Evolutionary conservation across 164 flowering plant genomes (phyloP).

Genomic region (Vitis cinerea): DNA sequence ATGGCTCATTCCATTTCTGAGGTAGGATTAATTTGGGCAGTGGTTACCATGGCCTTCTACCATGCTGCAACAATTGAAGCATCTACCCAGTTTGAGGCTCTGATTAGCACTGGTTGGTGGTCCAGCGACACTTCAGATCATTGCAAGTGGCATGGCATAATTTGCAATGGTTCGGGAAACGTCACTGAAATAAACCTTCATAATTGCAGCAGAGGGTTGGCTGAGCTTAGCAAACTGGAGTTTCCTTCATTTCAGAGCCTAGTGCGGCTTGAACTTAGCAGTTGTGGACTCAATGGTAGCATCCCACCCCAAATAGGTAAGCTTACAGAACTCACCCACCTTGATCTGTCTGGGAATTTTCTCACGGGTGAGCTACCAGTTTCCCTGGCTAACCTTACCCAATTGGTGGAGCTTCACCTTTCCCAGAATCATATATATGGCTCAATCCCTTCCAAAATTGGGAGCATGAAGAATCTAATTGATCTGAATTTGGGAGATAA

Average conservation of each 20-base stretch:
- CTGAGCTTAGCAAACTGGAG: background rate
- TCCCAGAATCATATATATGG: background rate
- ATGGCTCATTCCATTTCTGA: too few species aligned
- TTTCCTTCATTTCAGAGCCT: constrained; percentile 11
- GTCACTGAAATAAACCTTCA: background rate
- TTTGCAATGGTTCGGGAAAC: background rate
- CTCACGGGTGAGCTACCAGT: constrained; percentile 6
- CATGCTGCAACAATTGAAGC: background rate
- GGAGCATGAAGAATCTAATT: background rate
- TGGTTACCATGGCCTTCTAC: too few species aligned
- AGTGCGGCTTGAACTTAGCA: background rate
- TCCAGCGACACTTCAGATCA: background rate
- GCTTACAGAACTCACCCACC: constrained; percentile 9
- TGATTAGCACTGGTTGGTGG: constrained; percentile 8
- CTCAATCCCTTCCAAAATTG: constrained; percentile 4
- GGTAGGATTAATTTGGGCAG: too few species aligned
- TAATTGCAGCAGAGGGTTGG: background rate
- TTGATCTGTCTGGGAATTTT: background rate
- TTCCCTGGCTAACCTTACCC: background rate
- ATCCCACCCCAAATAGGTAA: constrained; percentile 4
- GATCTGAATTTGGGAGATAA: background rate
- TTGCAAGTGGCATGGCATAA: constrained; percentile 5
- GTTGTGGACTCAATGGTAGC: background rate
- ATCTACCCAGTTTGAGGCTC: background rate
- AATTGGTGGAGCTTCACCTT: constrained; percentile 1